phyloP scores from a whole-genome alignment of 2,329 filamentous ascomycete genomes.

The Pyricularia pennisetigena region DNA sequence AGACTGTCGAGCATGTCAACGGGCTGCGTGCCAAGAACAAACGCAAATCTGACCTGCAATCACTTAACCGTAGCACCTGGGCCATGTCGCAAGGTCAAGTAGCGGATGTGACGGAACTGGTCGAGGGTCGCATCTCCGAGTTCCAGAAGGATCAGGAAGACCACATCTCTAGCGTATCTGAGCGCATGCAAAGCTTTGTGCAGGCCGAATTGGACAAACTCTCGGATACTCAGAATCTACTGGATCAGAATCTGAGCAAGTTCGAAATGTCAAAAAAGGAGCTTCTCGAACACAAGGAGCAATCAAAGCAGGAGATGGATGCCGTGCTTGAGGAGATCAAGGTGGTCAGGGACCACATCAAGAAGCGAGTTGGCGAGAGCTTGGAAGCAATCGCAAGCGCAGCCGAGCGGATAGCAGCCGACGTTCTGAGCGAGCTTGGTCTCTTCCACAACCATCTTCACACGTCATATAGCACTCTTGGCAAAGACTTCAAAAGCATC shows the following conservation, averaged over 20 bases:
- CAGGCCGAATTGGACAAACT: constrained; percentile 64
- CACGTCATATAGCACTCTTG: constrained; percentile 71
- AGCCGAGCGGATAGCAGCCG: constrained; percentile 79
- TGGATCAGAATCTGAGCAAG: constrained; percentile 57
- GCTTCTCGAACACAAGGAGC: constrained; percentile 56
- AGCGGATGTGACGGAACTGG: constrained; percentile 61
- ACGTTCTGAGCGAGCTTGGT: constrained; percentile 76
- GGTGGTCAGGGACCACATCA: constrained; percentile 78
- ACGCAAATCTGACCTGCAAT: constrained; percentile 75
- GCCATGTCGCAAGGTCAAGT: constrained; percentile 66
- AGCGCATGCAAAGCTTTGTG: constrained; percentile 69
- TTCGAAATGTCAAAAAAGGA: constrained; percentile 61
- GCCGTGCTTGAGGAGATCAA: constrained; percentile 87
- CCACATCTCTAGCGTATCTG: constrained; percentile 57
- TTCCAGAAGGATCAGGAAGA: constrained; percentile 66
- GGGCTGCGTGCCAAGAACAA: constrained; percentile 79
- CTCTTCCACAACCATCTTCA: constrained; percentile 77
- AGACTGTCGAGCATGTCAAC: constrained; percentile 70
- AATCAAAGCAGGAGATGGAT: constrained; percentile 79
- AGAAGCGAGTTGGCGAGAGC: constrained; percentile 74
- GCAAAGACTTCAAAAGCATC: constrained; percentile 74
- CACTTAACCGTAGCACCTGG: constrained; percentile 72
- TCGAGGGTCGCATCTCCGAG: constrained; percentile 64
- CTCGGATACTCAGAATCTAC: constrained; percentile 56
- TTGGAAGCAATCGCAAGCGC: constrained; percentile 74